Evolutionary conservation across 805 yeast genomes (phyloP).

Genomic region (Suhomyces sp.): DNA sequence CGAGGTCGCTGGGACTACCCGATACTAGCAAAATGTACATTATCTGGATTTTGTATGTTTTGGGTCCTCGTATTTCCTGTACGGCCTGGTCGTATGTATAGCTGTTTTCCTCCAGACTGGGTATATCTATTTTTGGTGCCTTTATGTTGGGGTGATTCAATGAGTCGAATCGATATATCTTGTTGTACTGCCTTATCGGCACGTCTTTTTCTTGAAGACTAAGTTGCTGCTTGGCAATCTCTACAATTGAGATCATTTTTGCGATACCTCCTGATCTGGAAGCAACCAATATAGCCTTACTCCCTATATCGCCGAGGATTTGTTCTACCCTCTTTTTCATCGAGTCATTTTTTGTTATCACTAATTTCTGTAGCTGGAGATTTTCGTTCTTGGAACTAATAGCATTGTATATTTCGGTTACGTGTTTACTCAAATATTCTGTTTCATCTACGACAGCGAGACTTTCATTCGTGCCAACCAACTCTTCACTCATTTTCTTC

Average conservation of each 20-base stretch:
- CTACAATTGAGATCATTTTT: slow-evolving; percentile 20
- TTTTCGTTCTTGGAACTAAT: slow-evolving; percentile 1
- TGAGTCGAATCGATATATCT: slow-evolving; percentile 6
- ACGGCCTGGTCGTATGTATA: slow-evolving; percentile 5
- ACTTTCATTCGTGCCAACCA: neutral
- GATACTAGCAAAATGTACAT: slow-evolving; percentile 14
- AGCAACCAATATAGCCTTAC: slow-evolving; percentile 12
- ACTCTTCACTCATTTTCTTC: neutral
- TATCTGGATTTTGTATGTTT: slow-evolving; percentile 18
- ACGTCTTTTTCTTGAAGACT: neutral
- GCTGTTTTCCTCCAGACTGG: neutral
- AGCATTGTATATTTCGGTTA: slow-evolving; percentile 1
- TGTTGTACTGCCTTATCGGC: slow-evolving; percentile 10
- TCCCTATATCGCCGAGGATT: slow-evolving; percentile 8
- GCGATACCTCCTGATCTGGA: slow-evolving; percentile 17
- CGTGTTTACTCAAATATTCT: slow-evolving; percentile 6
- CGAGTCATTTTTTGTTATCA: slow-evolving; percentile 14
- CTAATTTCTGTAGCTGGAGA: neutral
- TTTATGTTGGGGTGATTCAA: neutral
- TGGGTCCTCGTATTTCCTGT: slow-evolving; percentile 18
- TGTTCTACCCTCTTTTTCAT: slow-evolving; percentile 14
- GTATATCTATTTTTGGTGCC: neutral
- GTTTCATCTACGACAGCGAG: slow-evolving; percentile 1
- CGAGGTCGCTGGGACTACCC: slow-evolving; percentile 3
- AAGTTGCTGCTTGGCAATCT: slow-evolving; percentile 15